phyloP scores from a whole-genome alignment of 148 eudicot species.

The Cornus kousa region DNA sequence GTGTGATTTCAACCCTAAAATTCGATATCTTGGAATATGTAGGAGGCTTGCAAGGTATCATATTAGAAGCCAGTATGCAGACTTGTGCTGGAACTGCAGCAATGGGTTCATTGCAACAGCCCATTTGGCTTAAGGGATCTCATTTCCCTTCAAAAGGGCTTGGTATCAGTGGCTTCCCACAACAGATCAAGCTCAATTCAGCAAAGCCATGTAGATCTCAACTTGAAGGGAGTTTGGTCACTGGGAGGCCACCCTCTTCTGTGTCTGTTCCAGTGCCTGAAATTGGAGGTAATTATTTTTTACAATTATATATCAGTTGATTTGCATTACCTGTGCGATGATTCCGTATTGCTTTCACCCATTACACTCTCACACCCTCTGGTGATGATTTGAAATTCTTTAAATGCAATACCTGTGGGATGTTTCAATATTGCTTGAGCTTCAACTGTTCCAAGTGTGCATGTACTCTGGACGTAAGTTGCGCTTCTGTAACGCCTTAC shows the following conservation, averaged over 20 bases:
- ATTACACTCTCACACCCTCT: too few species aligned
- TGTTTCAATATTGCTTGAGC: too few species aligned
- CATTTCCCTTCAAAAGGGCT: slow-evolving; percentile 24
- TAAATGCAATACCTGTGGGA: too few species aligned
- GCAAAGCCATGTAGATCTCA: slow-evolving; percentile 38
- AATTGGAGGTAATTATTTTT: slow-evolving; percentile 44
- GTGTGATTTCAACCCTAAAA: not conserved
- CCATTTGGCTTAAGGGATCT: slow-evolving; percentile 33
- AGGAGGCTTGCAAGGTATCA: slow-evolving; percentile 1
- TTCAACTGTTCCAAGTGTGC: too few species aligned
- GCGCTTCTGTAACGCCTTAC: too few species aligned
- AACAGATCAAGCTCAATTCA: slow-evolving; percentile 26
- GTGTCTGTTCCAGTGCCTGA: slow-evolving; percentile 42
- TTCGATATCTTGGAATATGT: not conserved
- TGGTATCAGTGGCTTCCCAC: slow-evolving; percentile 13
- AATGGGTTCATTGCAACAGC: slow-evolving; percentile 61
- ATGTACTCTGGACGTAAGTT: too few species aligned
- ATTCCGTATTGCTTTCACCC: too few species aligned
- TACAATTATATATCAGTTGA: not conserved
- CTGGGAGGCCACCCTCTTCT: slow-evolving; percentile 45
- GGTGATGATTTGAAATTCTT: too few species aligned
- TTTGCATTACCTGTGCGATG: not conserved
- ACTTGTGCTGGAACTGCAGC: slow-evolving; percentile 40
- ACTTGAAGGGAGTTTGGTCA: slow-evolving; percentile 50
- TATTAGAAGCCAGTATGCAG: slow-evolving; percentile 37